Base-by-base conservation (phyloP, 805 yeast genomes). In the Cyberlindnera bimundalis region DNA sequence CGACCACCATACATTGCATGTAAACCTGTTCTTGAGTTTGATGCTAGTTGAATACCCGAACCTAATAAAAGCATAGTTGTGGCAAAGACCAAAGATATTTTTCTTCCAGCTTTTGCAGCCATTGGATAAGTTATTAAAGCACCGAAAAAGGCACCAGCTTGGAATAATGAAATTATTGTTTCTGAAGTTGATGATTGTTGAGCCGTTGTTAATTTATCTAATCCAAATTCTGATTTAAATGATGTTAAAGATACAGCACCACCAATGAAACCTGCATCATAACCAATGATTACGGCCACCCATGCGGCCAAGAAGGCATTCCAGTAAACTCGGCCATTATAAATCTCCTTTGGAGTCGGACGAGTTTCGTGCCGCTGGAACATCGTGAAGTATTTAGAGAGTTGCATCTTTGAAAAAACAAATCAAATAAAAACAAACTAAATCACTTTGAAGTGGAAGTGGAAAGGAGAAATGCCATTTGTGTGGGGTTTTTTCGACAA, bases 181-280 rank as follows among this genome's bases (percentile, higher is more conserved):
- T 75, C 64, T 19, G 59, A 54, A 10, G 68, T 54, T 13, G 33
- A 39, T 1, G 66, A 52, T 3, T 56, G 55, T n/a, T 46, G 33
- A 14, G 55, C 47, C 0, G 58, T 23, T 4, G 68, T 43, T 56
- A 58, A 58, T 6, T 51, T 40, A 40, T 59, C 67, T 33, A 73
- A 48, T 13, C 69, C 73, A 52, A 75, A 76, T 50, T 71, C 76
- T 3, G 45, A 37, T 42, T 61, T 52, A 54, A 76, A 76, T 3
- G 76, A 67, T 8, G 53, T 59, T 33, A 75, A 57, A 1, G 73
- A 58, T n/a, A 73, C 68, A 5, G 76, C 69, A n/a, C 76, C 73
- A 10, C 79, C 80, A 36, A 74, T 71, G 55, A 73, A 74, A 6
- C 78, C 79, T 28, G 77, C 70, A 49, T 75, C 81, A 52, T 75